Evolutionary conservation across 495 filamentous ascomycete genomes (phyloP).

Genomic region (Amniculicola lignicola): DNA sequence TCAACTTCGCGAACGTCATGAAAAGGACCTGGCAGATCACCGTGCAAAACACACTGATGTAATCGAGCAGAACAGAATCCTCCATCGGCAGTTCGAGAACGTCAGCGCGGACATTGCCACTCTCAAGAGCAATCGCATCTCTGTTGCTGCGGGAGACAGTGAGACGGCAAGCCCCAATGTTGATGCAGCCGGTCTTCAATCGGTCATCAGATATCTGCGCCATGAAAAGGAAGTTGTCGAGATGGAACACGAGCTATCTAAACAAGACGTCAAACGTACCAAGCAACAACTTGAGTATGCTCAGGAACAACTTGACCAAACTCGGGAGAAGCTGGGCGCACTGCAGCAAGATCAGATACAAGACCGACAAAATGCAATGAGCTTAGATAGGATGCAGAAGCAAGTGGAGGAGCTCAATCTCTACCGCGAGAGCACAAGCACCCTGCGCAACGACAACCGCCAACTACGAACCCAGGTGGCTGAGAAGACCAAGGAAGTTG

Average conservation of each 20-base stretch:
- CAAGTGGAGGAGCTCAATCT: constrained; percentile 92
- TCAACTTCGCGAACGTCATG: constrained; percentile 72
- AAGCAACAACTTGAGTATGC: constrained; percentile 87
- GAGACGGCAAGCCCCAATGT: constrained; percentile 44
- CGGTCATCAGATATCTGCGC: constrained; percentile 86
- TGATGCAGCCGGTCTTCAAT: constrained; percentile 71
- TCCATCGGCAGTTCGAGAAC: constrained; percentile 84
- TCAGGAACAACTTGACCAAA: constrained; percentile 80
- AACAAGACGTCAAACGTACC: constrained; percentile 79
- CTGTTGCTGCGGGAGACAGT: constrained; percentile 45
- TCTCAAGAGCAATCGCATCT: constrained; percentile 68
- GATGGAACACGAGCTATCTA: constrained; percentile 83
- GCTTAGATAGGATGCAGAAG: constrained; percentile 83
- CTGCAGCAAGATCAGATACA: constrained; percentile 77
- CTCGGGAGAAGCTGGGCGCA: constrained; percentile 78
- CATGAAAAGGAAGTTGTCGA: constrained; percentile 97
- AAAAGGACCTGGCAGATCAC: constrained; percentile 76
- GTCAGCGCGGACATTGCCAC: constrained; percentile 72
- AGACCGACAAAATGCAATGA: constrained; percentile 63
- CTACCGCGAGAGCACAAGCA: constrained; percentile 87
- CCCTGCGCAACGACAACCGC: constrained; percentile 78
- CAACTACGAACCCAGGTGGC: constrained; percentile 70
- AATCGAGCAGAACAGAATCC: constrained; percentile 76
- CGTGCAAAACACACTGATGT: constrained; percentile 75
- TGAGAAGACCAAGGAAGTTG: constrained; percentile 69